Percentiles rank a stretch among this genome's conserved stretches.
Evolutionary conservation across 192 early-diverging fungal genomes (phyloP).

Genomic region (Lunasporangiospora selenospora): DNA sequence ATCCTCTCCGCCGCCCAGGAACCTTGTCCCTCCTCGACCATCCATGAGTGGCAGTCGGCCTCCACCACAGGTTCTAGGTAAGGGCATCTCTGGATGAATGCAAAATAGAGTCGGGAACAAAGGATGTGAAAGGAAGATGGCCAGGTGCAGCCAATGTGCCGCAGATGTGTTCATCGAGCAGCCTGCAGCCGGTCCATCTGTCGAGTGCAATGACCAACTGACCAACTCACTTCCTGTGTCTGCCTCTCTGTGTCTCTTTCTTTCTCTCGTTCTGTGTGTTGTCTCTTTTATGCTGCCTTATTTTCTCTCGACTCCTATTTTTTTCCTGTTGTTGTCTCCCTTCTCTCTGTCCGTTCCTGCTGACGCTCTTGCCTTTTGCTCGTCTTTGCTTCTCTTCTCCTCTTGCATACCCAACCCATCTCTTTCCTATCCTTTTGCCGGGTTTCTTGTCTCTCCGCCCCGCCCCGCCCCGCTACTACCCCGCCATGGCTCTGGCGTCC

Average conservation of each 20-base stretch:
- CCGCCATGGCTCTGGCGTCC: slow-evolving; percentile 4
- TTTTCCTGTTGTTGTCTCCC: background rate
- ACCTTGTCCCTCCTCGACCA: too few species aligned
- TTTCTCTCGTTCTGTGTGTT: background rate
- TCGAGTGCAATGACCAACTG: background rate
- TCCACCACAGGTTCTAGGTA: too few species aligned
- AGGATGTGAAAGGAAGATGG: background rate
- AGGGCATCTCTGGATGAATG: background rate
- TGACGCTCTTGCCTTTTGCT: too few species aligned
- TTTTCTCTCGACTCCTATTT: background rate
- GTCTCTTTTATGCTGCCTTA: background rate
- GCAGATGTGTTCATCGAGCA: background rate
- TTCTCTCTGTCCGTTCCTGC: slow-evolving; percentile 1
- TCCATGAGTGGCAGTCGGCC: too few species aligned
- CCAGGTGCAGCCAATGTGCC: background rate
- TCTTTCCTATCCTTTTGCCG: background rate
- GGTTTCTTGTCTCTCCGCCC: background rate
- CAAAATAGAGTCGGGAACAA: background rate
- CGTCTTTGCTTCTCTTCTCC: slow-evolving; percentile 3
- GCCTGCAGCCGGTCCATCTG: background rate
- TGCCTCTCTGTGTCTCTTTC: background rate
- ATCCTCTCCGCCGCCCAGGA: too few species aligned
- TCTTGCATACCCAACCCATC: background rate
- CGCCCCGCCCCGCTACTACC: background rate
- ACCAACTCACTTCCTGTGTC: background rate